Evolutionary conservation across 2,329 filamentous ascomycete genomes (phyloP).

Genomic region (Shiraia bambusicola): DNA sequence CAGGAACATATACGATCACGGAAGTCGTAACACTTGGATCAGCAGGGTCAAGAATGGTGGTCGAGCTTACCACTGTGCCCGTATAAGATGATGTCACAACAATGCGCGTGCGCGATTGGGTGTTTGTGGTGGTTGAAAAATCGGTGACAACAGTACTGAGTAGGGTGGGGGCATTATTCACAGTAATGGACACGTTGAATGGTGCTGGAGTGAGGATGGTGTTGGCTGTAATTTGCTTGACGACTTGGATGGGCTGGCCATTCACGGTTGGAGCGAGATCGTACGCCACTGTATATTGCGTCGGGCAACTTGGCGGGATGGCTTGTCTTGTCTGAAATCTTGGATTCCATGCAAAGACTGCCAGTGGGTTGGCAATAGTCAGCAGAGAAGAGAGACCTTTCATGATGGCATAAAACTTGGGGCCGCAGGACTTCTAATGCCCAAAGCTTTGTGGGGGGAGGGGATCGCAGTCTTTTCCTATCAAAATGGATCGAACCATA

Average conservation of each 20-base stretch:
- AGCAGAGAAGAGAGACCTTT: background rate
- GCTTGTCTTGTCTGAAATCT: slow-evolving; percentile 1
- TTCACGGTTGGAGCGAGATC: background rate
- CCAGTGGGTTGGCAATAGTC: background rate
- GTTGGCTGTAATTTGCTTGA: slow-evolving; percentile 1
- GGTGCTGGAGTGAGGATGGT: slow-evolving; percentile 1
- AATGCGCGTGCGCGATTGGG: background rate
- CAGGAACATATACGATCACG: background rate
- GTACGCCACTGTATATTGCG: slow-evolving; percentile 1
- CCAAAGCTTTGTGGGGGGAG: too few relatives aligned
- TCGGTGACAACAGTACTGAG: slow-evolving; percentile 4
- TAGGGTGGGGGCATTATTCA: slow-evolving; percentile 3
- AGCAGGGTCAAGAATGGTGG: background rate
- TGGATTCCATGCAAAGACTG: slow-evolving; percentile 1
- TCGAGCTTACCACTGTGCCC: background rate
- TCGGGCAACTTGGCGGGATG: background rate
- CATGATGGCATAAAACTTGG: background rate
- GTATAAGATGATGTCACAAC: background rate
- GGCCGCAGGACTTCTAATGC: background rate
- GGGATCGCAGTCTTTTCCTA: too few relatives aligned
- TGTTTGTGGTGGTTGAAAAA: slow-evolving; percentile 1
- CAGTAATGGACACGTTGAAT: slow-evolving; percentile 3
- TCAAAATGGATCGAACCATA: too few relatives aligned
- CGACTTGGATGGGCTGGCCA: slow-evolving; percentile 1
- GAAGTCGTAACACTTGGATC: background rate